These are phyloP conservation scores for Trametes cubensis DNA, from an alignment of 768 basidiomycete genomes.

Conservation along the genomic window DNA sequence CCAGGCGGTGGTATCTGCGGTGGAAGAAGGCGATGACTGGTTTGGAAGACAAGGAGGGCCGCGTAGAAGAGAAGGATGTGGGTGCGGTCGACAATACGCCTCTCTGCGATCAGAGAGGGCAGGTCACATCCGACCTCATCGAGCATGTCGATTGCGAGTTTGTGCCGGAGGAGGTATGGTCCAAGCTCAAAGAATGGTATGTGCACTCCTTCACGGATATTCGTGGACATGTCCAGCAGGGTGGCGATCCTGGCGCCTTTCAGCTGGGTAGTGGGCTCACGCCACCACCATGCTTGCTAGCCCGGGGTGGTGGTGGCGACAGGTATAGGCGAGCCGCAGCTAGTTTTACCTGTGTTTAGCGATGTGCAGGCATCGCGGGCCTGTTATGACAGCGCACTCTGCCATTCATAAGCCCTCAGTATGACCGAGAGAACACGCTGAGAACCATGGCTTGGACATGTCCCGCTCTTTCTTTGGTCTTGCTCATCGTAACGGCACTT, in stretches of 20 bases:
- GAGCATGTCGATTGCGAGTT: slow-evolving; percentile 77
- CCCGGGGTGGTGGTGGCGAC: background rate
- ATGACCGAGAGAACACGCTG: background rate
- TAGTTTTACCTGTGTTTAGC: too few species aligned
- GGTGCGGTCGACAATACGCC: slow-evolving; percentile 76
- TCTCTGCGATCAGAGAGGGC: slow-evolving; percentile 48
- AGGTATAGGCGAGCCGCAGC: too few species aligned
- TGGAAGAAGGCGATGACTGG: slow-evolving; percentile 78
- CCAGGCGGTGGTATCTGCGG: slow-evolving; percentile 69
- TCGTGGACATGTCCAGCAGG: background rate
- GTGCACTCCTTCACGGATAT: slow-evolving; percentile 30
- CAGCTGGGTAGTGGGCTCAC: background rate
- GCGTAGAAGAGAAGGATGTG: slow-evolving; percentile 60
- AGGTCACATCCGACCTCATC: slow-evolving; percentile 46
- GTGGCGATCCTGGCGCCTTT: background rate
- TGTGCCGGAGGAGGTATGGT: slow-evolving; percentile 75
- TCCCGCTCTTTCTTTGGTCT: slow-evolving; percentile 4
- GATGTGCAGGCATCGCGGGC: too few species aligned
- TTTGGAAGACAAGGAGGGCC: slow-evolving; percentile 66
- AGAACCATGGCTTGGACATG: slow-evolving; percentile 2
- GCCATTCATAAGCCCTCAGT: too few species aligned
- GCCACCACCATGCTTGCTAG: background rate
- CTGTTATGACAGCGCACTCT: too few species aligned
- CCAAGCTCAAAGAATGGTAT: slow-evolving; percentile 67
- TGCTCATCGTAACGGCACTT: slow-evolving; percentile 2